Evolutionary conservation across 441 rosid genomes (phyloP).

Genomic region (Arabidopsis hybrid): DNA sequence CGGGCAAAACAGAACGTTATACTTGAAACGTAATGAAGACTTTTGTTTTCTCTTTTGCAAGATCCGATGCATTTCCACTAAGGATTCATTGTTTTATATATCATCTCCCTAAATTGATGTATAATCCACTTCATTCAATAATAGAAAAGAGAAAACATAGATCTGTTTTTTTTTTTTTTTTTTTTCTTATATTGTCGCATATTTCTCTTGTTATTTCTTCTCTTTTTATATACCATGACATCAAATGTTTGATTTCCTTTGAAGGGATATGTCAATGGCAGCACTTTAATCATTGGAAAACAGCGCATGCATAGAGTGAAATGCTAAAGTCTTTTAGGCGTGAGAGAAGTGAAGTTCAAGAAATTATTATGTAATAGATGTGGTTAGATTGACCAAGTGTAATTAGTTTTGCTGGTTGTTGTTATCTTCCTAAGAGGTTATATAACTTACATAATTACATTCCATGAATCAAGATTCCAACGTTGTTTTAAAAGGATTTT

Average conservation of each 20-base stretch:
- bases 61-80: slow-evolving; percentile 45
- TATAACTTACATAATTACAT: not conserved
- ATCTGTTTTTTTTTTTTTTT: not conserved
- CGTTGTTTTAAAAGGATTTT: too few species aligned
- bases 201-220: not conserved
- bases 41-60: slow-evolving; percentile 41
- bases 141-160: not conserved
- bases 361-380: not conserved
- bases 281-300: not conserved
- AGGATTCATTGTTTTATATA: slow-evolving; percentile 1
- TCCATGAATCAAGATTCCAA: not conserved
- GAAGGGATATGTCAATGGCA: not conserved
- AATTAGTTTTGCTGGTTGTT: not conserved
- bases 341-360: not conserved
- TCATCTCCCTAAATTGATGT: not conserved
- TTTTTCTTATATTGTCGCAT: not conserved
- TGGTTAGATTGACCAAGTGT: not conserved
- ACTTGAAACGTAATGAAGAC: slow-evolving; percentile 34
- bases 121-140: slow-evolving; percentile 7
- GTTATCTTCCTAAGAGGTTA: too few species aligned
- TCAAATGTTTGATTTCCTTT: not conserved
- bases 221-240: not conserved
- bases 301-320: not conserved
- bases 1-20: not conserved
- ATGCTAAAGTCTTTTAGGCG: not conserved